Evolutionary conservation across 192 early-diverging fungal species (phyloP).

Genomic region (Coemansia umbellata): DNA sequence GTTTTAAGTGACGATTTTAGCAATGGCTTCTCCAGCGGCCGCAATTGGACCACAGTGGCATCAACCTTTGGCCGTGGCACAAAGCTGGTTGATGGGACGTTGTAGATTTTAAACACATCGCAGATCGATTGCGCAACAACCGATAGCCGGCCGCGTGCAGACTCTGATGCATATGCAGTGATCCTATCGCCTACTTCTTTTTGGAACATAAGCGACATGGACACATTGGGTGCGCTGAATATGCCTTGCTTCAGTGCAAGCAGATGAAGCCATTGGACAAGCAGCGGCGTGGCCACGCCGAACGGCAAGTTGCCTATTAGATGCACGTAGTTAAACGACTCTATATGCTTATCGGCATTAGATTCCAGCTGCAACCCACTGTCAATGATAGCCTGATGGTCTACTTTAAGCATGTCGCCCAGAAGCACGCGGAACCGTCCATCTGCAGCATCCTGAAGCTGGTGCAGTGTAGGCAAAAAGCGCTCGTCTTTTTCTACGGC

Average conservation of each 20-base stretch:
- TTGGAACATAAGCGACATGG: slow-evolving; percentile 85
- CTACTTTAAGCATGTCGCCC: slow-evolving; percentile 62
- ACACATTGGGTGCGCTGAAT: slow-evolving; percentile 50
- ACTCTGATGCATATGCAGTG: slow-evolving; percentile 50
- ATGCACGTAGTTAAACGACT: slow-evolving; percentile 47
- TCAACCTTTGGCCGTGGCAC: slow-evolving; percentile 76
- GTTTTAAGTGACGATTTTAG: slow-evolving; percentile 50
- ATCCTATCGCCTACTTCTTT: slow-evolving; percentile 72
- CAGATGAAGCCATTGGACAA: slow-evolving; percentile 70
- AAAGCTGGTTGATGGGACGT: slow-evolving; percentile 60
- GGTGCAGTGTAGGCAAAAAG: slow-evolving; percentile 66
- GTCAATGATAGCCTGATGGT: slow-evolving; percentile 54
- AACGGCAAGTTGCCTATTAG: slow-evolving; percentile 81
- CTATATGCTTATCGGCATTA: slow-evolving; percentile 5
- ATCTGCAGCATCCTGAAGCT: slow-evolving; percentile 66
- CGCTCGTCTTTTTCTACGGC: slow-evolving; percentile 71
- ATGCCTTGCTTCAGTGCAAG: slow-evolving; percentile 55
- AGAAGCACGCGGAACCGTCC: slow-evolving; percentile 55
- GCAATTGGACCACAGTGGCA: slow-evolving; percentile 68
- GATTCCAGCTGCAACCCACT: slow-evolving; percentile 15
- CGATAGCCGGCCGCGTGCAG: slow-evolving; percentile 61
- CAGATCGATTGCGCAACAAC: slow-evolving; percentile 70
- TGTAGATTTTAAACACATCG: slow-evolving; percentile 59
- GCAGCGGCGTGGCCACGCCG: slow-evolving; percentile 65
- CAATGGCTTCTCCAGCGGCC: slow-evolving; percentile 46